Evolutionary conservation across 192 early-diverging fungal genomes (phyloP).

Genomic region (Allomyces arbusculus): DNA sequence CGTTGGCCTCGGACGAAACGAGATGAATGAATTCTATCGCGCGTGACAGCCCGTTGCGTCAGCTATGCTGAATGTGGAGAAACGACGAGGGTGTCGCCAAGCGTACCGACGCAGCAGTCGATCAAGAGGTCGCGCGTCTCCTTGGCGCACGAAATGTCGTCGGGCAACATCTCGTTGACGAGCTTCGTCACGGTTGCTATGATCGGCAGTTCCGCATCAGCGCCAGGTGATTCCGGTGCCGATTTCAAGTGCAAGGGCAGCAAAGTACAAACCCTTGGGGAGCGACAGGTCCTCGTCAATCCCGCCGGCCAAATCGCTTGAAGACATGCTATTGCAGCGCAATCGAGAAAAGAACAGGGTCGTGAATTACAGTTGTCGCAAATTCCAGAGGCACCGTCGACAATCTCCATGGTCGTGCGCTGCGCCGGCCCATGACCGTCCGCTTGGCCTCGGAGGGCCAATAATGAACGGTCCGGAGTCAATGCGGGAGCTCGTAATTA

Average conservation of each 20-base stretch:
- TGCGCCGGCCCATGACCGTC: too few species aligned
- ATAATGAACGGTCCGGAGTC: too few species aligned
- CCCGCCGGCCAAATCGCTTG: conserved; percentile 1
- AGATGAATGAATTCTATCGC: conserved; percentile 80
- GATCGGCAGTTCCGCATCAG: too few species aligned
- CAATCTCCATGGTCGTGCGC: too few species aligned
- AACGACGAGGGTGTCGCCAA: neutral
- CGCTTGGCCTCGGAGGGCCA: too few species aligned
- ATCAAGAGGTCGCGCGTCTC: conserved; percentile 84
- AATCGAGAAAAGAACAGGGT: too few species aligned
- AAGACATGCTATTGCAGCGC: neutral
- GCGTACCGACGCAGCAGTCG: conserved; percentile 84
- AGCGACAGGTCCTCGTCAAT: conserved; percentile 73
- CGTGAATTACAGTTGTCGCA: too few species aligned
- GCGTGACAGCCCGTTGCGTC: too few species aligned
- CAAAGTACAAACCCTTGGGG: conserved; percentile 40
- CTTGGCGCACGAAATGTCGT: conserved; percentile 77
- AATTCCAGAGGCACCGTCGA: too few species aligned
- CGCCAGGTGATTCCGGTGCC: neutral
- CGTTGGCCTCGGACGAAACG: conserved; percentile 83
- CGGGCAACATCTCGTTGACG: conserved; percentile 87
- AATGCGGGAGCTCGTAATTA: too few species aligned
- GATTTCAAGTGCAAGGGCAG: conserved; percentile 1
- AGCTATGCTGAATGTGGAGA: conserved; percentile 4
- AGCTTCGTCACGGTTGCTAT: conserved; percentile 82